Evolutionary conservation across 441 rosid species (phyloP), one percentile per base, ranked within the genome.

Genomic region (Sinapis alba): DNA sequence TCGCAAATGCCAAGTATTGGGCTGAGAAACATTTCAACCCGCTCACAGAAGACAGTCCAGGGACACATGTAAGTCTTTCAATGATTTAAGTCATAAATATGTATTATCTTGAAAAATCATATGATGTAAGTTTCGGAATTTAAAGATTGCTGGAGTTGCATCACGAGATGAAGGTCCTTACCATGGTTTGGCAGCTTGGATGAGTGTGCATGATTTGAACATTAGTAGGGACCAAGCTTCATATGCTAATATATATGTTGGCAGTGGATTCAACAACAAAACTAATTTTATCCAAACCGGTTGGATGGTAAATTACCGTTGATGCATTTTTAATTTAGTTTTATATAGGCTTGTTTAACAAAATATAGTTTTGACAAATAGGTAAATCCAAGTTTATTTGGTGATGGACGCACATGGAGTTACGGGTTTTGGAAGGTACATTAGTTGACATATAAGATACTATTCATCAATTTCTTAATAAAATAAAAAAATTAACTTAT

Each of bases 301-400:
- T n/a, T 73, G 71, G 71, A 65, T 65, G 77, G 77, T 73, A 65
- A 45, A 7, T 5, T 13, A 45, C 0, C 21, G 1, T 7, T 43
- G 3, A 0, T 34, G 41, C 41, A 34, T 34, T 34, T 36, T 36
- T 36, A 36, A 36, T 36, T 36, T 36, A 10, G n/a, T 36, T 36
- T 34, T 36, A 36, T 36, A 11, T 36, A 36, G 43, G n/a, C 10
- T 11, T 36, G 43, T 36, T 36, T 36, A 36, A 36, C 43, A 11
- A 36, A 36, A 36, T 36, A 10, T 11, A 36, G 47, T 41, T 41
- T 41, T 23, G 47, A 41, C 6, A 3, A 41, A 41, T 41, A 41
- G 47, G 47, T 41, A 41, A 41, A 41, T 41, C 47, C 47, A 41
- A 41, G 47, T 41, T 41, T 41, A 41, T 41, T 41, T 41, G 47